Base-by-base conservation (phyloP, 257 asterid species). In the Fraxinus quadrangulata region DNA sequence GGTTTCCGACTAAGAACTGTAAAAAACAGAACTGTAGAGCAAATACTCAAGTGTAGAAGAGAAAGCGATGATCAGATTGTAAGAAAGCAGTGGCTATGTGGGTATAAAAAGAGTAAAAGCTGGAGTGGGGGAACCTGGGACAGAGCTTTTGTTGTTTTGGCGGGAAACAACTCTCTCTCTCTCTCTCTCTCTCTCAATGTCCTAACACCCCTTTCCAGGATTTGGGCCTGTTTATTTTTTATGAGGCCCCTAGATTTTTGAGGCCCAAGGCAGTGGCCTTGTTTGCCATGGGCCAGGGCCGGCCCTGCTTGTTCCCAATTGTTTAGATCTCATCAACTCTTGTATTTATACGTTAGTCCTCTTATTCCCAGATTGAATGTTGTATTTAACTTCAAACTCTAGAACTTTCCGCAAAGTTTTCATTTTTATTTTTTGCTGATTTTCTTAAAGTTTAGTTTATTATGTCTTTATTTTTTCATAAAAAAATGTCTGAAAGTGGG, bases 151-250 rank as follows among this genome's bases (percentile, higher is more conserved):
- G 77, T 63, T 56, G 71, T 86, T 87, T 85, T 81, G 89, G 91
- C 89, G 93, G 96, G 93, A 88, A 84, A 83, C n/a, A 34, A 66
- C 16, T 51, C 6, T 51, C 21, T 0, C 28, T 47, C 6, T 47
- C 59, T 47, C 59, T 14, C 21, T 49, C 59, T 49, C n/a, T n/a
- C n/a, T n/a, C n/a, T n/a, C n/a, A 5, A 51, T 6, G 61, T 51
- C 30, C 31, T 56, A 39, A 42, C 3, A 12, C 49, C 49, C 47
- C 45, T 71, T 11, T 28, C 5, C n/a, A n/a, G n/a, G n/a, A n/a
- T n/a, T n/a, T n/a, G n/a, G n/a, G n/a, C n/a, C n/a, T n/a, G n/a
- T n/a, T n/a, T n/a, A n/a, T n/a, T n/a, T n/a, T n/a, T n/a, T n/a
- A n/a, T n/a, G n/a, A n/a, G n/a, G n/a, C n/a, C n/a, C n/a, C n/a